Evolutionary conservation across 441 rosid genomes (phyloP).

Genomic region (Adansonia rubrostipa): DNA sequence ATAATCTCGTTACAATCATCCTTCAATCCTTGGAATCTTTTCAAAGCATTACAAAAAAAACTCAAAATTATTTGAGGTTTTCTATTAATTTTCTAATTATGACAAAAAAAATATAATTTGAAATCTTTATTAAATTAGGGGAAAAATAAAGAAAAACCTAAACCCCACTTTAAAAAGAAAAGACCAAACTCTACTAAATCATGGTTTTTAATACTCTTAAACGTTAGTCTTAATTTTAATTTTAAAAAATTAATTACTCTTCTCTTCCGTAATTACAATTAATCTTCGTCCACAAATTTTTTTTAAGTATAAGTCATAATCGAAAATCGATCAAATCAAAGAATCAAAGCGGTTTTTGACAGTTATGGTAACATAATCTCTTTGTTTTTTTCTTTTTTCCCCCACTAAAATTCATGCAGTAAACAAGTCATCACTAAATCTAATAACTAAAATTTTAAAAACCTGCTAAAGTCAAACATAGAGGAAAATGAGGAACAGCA

Average conservation of each 20-base stretch:
- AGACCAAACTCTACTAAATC: too few relatives aligned
- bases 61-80: too few relatives aligned
- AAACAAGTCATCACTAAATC: background rate
- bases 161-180: too few relatives aligned
- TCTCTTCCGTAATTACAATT: background rate
- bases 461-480: background rate
- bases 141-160: background rate
- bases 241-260: background rate
- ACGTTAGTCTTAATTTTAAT: background rate
- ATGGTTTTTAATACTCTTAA: too few relatives aligned
- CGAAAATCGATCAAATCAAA: background rate
- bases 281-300: background rate
- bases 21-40: background rate
- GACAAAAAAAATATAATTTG: too few relatives aligned
- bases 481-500: background rate
- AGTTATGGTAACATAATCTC: background rate
- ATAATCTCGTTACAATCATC: background rate
- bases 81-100: too few relatives aligned
- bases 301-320: background rate
- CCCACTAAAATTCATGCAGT: conserved; percentile 17
- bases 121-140: too few relatives aligned
- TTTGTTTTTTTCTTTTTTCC: background rate
- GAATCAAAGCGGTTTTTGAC: background rate
- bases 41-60: too few relatives aligned
- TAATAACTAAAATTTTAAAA: background rate